These are phyloP conservation scores for Colletotrichum endophyticum DNA, from an alignment of 2,329 filamentous ascomycete species.

Conservation along the genomic window DNA sequence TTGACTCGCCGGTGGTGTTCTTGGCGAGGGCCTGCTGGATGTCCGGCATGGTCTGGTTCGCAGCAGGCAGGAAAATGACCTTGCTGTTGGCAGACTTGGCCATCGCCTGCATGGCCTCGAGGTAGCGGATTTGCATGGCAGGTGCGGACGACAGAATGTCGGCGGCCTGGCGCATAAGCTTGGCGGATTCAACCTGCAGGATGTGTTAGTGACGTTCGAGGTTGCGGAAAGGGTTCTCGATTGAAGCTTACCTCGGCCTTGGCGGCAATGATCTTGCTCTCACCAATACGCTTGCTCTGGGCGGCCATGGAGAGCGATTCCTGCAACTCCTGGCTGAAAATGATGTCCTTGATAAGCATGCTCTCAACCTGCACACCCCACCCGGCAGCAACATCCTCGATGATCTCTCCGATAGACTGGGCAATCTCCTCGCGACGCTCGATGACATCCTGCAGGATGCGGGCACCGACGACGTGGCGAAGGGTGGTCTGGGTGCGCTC, in stretches of 20 bases:
- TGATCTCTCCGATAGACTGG: conserved; percentile 93
- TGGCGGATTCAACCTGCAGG: conserved; percentile 81
- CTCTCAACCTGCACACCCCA: conserved; percentile 98
- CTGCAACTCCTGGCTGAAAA: conserved; percentile 95
- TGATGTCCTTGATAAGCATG: conserved; percentile 99
- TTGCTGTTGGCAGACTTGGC: conserved; percentile 91
- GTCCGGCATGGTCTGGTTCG: conserved; percentile 59
- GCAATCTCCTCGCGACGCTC: conserved; percentile 98
- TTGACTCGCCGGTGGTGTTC: conserved; percentile 33
- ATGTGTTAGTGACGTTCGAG: background rate
- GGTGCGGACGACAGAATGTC: conserved; percentile 91
- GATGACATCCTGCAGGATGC: conserved; percentile 96
- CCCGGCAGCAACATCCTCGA: conserved; percentile 89
- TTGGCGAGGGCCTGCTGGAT: conserved; percentile 47
- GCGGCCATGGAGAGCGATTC: conserved; percentile 98
- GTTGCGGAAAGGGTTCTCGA: background rate
- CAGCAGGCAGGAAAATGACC: conserved; percentile 80
- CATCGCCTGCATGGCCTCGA: conserved; percentile 99
- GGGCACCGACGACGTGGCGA: conserved; percentile 93
- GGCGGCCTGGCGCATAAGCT: conserved; percentile 90
- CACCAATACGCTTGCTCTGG: conserved; percentile 97
- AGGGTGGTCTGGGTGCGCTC: conserved; percentile 98
- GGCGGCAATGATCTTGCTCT: conserved; percentile 97
- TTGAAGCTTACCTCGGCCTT: conserved; percentile 72
- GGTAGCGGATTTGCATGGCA: conserved; percentile 97